Evolutionary conservation across 78 protist species (phyloP).

Genomic region (Bigelowiella natans): DNA sequence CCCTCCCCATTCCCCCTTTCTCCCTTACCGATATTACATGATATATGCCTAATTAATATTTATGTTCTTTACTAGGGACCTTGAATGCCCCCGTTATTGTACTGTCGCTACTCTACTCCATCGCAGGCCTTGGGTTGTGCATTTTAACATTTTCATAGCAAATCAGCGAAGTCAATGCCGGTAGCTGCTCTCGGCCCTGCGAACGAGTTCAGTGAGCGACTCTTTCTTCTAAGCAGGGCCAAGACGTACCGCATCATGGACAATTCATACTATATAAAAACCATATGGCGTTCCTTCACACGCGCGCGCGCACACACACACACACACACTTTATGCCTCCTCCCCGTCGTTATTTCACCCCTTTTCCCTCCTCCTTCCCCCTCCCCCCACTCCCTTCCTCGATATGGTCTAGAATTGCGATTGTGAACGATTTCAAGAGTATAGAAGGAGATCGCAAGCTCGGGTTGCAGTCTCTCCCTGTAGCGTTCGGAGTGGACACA

Average conservation of each 20-base stretch:
- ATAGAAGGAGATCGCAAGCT: conserved; percentile 15
- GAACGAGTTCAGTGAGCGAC: no score
- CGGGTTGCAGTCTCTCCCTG: neutral
- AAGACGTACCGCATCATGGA: no score
- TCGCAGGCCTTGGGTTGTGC: conserved; percentile 18
- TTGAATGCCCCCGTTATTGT: neutral
- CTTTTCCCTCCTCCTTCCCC: neutral
- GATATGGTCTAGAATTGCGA: conserved; percentile 17
- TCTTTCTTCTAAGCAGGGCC: no score
- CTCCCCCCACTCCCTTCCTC: neutral
- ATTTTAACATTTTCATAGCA: no score
- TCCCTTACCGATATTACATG: neutral
- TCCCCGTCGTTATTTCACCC: neutral
- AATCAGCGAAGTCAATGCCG: no score
- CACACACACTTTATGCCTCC: neutral
- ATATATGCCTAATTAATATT: neutral
- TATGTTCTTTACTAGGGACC: neutral
- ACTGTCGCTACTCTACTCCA: conserved; percentile 28
- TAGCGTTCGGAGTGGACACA: conserved; percentile 22
- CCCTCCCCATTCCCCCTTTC: neutral
- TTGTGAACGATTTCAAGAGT: conserved; percentile 34
- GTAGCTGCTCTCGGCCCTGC: no score
- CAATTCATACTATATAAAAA: no score
- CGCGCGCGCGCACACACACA: neutral
- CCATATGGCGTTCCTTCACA: no score